Evolutionary conservation across 2,329 filamentous ascomycete genomes (phyloP).

Genomic region (Falciphora oryzae): DNA sequence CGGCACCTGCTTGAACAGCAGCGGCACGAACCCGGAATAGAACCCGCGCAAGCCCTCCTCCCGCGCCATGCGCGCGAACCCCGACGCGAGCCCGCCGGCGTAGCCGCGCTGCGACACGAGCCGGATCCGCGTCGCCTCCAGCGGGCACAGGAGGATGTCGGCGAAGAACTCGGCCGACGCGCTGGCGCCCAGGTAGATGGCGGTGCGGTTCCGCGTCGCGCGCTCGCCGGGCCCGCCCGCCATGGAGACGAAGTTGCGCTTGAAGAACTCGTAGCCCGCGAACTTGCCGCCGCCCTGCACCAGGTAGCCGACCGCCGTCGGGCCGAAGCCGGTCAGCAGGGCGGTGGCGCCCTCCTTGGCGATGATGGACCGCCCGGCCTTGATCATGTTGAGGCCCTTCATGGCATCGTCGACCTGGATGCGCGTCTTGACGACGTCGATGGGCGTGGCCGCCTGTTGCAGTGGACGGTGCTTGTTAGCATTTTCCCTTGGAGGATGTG

Average conservation of each 20-base stretch:
- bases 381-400: slow-evolving; percentile 79
- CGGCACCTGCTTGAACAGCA: slow-evolving; percentile 83
- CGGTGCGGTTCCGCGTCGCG: slow-evolving; percentile 39
- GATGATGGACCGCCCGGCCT: slow-evolving; percentile 72
- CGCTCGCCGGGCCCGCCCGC: slow-evolving; percentile 45
- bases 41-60: slow-evolving; percentile 76
- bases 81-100: slow-evolving; percentile 63
- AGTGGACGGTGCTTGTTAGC: neutral
- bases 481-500: neutral
- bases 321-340: slow-evolving; percentile 76
- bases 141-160: slow-evolving; percentile 80
- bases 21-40: slow-evolving; percentile 85
- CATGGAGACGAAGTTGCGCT: slow-evolving; percentile 73
- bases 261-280: slow-evolving; percentile 91
- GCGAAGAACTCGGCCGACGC: slow-evolving; percentile 66
- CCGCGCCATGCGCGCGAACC: slow-evolving; percentile 69
- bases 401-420: slow-evolving; percentile 83
- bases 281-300: slow-evolving; percentile 89
- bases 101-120: slow-evolving; percentile 79
- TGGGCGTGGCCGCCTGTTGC: slow-evolving; percentile 44
- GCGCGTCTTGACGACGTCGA: slow-evolving; percentile 77
- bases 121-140: slow-evolving; percentile 75
- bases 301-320: slow-evolving; percentile 82
- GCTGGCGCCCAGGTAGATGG: slow-evolving; percentile 67
- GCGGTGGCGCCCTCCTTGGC: slow-evolving; percentile 72